A percentile compares a stretch with the other conserved stretches of the same genome.
These are phyloP conservation scores for Serendipita vermifera DNA, from an alignment of 768 basidiomycete genomes.

Conservation along the genomic window DNA sequence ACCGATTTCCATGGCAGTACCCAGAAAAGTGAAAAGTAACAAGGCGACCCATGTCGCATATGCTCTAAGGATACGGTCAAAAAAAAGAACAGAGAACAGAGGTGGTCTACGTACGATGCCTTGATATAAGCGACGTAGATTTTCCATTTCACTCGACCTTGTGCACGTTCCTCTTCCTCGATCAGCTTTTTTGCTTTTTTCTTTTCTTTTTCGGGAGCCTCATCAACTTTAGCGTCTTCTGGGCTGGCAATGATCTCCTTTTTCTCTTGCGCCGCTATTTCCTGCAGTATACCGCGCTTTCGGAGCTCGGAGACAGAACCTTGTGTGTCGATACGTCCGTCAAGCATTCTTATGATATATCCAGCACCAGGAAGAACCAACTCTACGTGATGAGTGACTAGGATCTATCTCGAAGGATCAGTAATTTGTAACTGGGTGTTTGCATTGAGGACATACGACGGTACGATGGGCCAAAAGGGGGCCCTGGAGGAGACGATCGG, in stretches of 20 bases:
- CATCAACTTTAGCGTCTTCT: conserved; percentile 18
- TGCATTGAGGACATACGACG: conserved; percentile 23
- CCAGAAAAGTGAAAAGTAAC: conserved; percentile 12
- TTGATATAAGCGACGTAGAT: conserved; percentile 36
- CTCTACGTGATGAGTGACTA: conserved; percentile 36
- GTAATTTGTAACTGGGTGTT: neutral
- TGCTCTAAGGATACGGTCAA: conserved; percentile 10
- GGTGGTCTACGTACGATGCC: conserved; percentile 21
- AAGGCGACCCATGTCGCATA: conserved; percentile 15
- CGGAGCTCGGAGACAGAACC: conserved; percentile 28
- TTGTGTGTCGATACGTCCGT: conserved; percentile 30
- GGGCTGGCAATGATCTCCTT: conserved; percentile 22
- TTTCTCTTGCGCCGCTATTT: conserved; percentile 24
- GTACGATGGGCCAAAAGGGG: conserved; percentile 24
- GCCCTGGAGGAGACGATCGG: conserved; percentile 20
- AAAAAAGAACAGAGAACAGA: conserved; percentile 18
- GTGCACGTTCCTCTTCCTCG: conserved; percentile 68
- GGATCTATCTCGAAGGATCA: conserved; percentile 18
- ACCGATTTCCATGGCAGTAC: conserved; percentile 37
- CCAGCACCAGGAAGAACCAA: conserved; percentile 29
- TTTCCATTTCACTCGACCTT: conserved; percentile 70
- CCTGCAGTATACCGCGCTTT: conserved; percentile 24
- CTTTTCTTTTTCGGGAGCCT: conserved; percentile 19
- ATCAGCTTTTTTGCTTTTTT: conserved; percentile 27
- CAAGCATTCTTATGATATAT: conserved; percentile 30